phyloP scores from a whole-genome alignment of 1,284 basidiomycete genomes.

The Microbotryum intermedium region DNA sequence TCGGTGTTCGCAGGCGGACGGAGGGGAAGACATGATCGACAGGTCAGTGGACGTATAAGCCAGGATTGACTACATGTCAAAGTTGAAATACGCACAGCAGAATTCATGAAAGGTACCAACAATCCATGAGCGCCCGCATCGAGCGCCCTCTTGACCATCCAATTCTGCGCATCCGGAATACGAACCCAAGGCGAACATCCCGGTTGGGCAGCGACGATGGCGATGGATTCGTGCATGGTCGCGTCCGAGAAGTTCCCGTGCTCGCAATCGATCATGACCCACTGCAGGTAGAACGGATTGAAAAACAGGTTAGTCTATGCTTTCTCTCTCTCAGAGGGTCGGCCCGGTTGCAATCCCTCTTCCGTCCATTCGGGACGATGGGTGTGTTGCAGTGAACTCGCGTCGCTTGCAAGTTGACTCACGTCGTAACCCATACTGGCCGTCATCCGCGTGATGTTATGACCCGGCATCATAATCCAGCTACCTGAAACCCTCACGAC shows the following conservation, averaged over 20 bases:
- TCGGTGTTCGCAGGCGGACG: too few relatives aligned
- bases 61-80: neutral
- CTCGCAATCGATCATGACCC: constrained; percentile 17
- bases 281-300: constrained; percentile 9
- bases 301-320: constrained; percentile 30
- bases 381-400: too few relatives aligned
- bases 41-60: too few relatives aligned
- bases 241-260: constrained; percentile 33
- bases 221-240: constrained; percentile 33
- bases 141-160: constrained; percentile 40
- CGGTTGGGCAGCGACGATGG: constrained; percentile 26
- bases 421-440: constrained; percentile 36
- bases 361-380: too few relatives aligned
- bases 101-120: constrained; percentile 36
- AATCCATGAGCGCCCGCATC: constrained; percentile 39
- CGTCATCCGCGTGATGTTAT: constrained; percentile 30
- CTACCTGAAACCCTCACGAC: constrained; percentile 10
- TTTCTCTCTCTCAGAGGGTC: too few relatives aligned
- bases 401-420: too few relatives aligned
- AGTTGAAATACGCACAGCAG: constrained; percentile 20
- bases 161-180: constrained; percentile 36
- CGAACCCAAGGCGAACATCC: constrained; percentile 39
- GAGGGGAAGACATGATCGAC: too few relatives aligned
- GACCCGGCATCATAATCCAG: constrained; percentile 33
- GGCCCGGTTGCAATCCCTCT: too few relatives aligned